Conservation (phyloP, 495 filamentous ascomycete genomes). For the Aspergillus cavernicola region DNA sequence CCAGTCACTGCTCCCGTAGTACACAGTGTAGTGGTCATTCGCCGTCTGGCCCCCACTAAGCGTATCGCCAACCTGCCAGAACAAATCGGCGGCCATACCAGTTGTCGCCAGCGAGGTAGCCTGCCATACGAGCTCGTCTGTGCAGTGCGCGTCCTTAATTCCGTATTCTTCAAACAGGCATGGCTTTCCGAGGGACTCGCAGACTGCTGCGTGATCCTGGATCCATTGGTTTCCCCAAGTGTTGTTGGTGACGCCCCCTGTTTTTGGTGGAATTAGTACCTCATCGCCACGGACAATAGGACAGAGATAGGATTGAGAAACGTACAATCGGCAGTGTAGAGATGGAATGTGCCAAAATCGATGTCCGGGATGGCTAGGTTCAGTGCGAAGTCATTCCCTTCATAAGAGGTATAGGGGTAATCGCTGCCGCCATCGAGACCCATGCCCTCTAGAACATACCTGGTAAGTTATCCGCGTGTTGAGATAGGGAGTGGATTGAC, state of each 20-base stretch:
- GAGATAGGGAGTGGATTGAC: background rate
- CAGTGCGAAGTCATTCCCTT: background rate
- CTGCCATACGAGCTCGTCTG: background rate
- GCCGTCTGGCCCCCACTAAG: slow-evolving; percentile 52
- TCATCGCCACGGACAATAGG: no score
- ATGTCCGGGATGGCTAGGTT: background rate
- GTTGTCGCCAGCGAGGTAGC: background rate
- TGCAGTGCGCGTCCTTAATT: background rate
- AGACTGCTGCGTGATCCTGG: background rate
- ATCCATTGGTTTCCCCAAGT: slow-evolving; percentile 1
- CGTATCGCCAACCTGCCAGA: slow-evolving; percentile 61
- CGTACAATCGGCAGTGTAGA: slow-evolving; percentile 1
- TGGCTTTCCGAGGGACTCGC: background rate
- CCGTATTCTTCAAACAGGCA: slow-evolving; percentile 6
- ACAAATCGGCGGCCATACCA: slow-evolving; percentile 54
- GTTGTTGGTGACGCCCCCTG: slow-evolving; percentile 3
- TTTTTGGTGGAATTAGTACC: no score
- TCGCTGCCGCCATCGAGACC: background rate
- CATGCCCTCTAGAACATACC: background rate
- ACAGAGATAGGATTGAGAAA: background rate
- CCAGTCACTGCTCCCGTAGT: slow-evolving; percentile 50
- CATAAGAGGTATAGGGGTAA: background rate
- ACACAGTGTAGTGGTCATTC: slow-evolving; percentile 59
- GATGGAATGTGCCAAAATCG: slow-evolving; percentile 3
- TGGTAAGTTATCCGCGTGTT: background rate